Conservation (phyloP, 2,329 filamentous ascomycete species). For the Penicillium sp. region DNA sequence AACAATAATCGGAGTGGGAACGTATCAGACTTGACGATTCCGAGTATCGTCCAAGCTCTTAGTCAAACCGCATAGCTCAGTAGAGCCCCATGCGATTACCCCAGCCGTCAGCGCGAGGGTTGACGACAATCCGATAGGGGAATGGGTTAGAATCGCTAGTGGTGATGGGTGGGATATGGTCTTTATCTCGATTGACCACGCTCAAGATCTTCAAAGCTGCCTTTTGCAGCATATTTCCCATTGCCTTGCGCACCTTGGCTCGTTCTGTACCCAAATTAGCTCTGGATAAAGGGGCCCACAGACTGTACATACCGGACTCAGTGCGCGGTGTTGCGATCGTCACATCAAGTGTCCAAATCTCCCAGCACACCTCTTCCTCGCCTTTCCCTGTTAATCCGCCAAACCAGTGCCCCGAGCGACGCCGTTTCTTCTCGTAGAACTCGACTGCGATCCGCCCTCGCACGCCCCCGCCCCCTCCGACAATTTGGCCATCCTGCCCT, state of each 20-base stretch:
- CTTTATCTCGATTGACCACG: constrained; percentile 83
- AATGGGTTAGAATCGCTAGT: constrained; percentile 91
- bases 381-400: constrained; percentile 55
- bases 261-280: constrained; percentile 59
- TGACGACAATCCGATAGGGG: constrained; percentile 87
- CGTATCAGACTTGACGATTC: background rate
- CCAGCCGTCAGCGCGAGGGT: constrained; percentile 79
- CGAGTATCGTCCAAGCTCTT: background rate
- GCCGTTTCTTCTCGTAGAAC: constrained; percentile 90
- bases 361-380: constrained; percentile 96
- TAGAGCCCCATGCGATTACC: constrained; percentile 76
- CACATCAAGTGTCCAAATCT: constrained; percentile 90
- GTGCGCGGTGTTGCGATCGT: constrained; percentile 88
- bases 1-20: background rate
- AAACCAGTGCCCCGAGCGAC: constrained; percentile 74
- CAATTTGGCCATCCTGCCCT: constrained; percentile 40
- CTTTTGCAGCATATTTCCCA: constrained; percentile 84
- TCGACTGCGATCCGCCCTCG: constrained; percentile 80
- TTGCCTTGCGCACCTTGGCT: constrained; percentile 82
- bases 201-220: constrained; percentile 87
- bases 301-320: constrained; percentile 68
- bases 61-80: constrained; percentile 36
- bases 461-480: constrained; percentile 54
- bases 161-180: constrained; percentile 95
- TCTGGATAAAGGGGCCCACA: background rate